A percentile compares a stretch with the other conserved stretches of the same genome.
phyloP scores from a whole-genome alignment of 139 green algal genomes.

The Chlamydomonas sp. region DNA sequence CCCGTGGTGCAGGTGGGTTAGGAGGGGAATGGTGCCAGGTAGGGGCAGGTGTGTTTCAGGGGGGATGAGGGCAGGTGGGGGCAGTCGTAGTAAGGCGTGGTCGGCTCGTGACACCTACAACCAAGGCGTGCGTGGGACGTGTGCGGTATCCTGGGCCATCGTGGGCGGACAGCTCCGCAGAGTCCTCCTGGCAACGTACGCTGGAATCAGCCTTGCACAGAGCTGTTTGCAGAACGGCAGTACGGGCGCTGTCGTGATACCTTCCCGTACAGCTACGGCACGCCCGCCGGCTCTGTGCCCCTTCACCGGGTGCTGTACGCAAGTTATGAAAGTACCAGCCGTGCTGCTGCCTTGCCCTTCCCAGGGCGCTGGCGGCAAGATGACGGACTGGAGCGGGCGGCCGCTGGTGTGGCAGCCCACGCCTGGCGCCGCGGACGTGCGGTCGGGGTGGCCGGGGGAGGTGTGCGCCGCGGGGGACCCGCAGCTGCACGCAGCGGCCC shows the following conservation, averaged over 20 bases:
- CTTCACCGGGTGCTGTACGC: background rate
- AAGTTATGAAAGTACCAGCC: background rate
- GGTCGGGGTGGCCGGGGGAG: slow-evolving; percentile 72
- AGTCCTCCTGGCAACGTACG: too few species aligned
- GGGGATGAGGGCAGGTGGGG: too few species aligned
- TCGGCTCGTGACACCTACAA: too few species aligned
- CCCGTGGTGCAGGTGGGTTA: slow-evolving; percentile 89
- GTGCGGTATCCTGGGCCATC: too few species aligned
- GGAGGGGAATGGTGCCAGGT: background rate
- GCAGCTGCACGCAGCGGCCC: slow-evolving; percentile 61
- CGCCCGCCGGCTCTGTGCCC: too few species aligned
- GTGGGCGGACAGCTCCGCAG: too few species aligned
- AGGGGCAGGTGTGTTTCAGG: background rate
- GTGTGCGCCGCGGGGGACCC: slow-evolving; percentile 85
- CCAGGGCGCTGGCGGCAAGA: slow-evolving; percentile 90
- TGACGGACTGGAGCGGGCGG: slow-evolving; percentile 93
- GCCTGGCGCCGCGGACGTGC: slow-evolving; percentile 39
- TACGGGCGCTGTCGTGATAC: too few species aligned
- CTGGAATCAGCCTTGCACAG: too few species aligned
- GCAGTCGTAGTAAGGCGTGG: too few species aligned
- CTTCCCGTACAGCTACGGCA: too few species aligned
- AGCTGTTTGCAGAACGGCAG: too few species aligned
- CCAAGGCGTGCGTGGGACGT: too few species aligned
- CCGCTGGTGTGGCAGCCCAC: slow-evolving; percentile 64
- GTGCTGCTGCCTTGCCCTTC: background rate